phyloP scores from a whole-genome alignment of 352 stramenopile species.

The Halophytophthora batemanensis region DNA sequence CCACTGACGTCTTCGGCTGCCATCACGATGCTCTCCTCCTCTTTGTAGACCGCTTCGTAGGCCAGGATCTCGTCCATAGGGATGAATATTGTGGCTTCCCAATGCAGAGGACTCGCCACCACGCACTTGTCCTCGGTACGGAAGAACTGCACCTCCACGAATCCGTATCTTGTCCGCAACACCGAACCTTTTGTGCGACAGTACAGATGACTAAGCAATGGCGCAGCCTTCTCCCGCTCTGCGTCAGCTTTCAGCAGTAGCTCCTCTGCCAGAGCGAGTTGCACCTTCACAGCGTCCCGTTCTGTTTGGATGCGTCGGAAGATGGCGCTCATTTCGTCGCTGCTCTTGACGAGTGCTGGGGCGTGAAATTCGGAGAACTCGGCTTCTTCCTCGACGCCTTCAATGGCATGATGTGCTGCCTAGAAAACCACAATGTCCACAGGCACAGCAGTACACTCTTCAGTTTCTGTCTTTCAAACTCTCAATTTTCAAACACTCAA shows the following conservation, averaged over 20 bases:
- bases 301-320: conserved; percentile 35
- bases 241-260: conserved; percentile 18
- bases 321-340: conserved; percentile 49
- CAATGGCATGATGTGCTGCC: conserved; percentile 42
- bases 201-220: conserved; percentile 36
- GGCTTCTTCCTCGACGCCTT: conserved; percentile 75
- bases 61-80: conserved; percentile 38
- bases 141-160: conserved; percentile 44
- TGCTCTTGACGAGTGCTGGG: conserved; percentile 55
- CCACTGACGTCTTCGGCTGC: conserved; percentile 28
- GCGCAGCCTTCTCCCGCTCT: conserved; percentile 15
- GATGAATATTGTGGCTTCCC: conserved; percentile 56
- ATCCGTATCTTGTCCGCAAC: conserved; percentile 45
- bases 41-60: conserved; percentile 37
- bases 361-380: conserved; percentile 74
- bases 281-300: conserved; percentile 12
- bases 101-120: conserved; percentile 38
- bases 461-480: not conserved
- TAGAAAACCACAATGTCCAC: conserved; percentile 6
- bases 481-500: not conserved
- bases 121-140: conserved; percentile 52
- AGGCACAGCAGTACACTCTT: not conserved
- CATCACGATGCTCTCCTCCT: conserved; percentile 53
- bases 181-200: conserved; percentile 36
- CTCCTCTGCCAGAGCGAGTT: conserved; percentile 12